Evolutionary conservation across 495 filamentous ascomycete species (phyloP), one percentile per base, ranked within the genome.

Genomic region (Daldinia bambusicola): DNA sequence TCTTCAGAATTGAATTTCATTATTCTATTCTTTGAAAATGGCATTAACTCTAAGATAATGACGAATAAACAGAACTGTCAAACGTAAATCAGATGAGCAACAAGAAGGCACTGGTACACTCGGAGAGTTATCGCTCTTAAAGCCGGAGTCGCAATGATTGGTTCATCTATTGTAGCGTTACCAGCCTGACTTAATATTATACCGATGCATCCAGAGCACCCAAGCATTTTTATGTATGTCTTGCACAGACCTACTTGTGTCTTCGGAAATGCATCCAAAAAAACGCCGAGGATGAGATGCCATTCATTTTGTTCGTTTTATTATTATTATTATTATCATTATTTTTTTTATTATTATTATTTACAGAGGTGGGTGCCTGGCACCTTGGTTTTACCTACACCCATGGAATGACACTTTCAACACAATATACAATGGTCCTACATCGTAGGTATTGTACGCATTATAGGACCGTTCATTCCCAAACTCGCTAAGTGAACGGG

Each of bases 1-100:
- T 68, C 69, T 72, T 72, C 68, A 72, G 64, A 40, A 68, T 56
- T 61, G 55, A 45, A 50, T 50, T 34, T 16, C 45, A 64, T 67
- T 61, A 50, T 50, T 34, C 20, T 37, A 64, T 67, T 61, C 64
- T 41, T 63, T 31, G 26, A 56, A 18, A n/a, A 43, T 18, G 20
- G 1, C 18, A 20, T 18, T 41, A 10, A 16, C 38, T 32, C 36
- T 34, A 31, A 63, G 53, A 68, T 60, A 16, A 61, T 41, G 53
- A 37, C 18, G 32, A 20, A 56, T 10, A 53, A 67, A 51, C 14
- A 34, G 48, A 60, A 18, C 16, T 7, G 22, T 34, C 5, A 30
- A n/a, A 57, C 68, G 58, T 58, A 66, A 56, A n/a, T 32, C 20
- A 41, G 51, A 31, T 52, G 9, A 57, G 51, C 57, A 71, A 59